Evolutionary conservation across 768 basidiomycete species (phyloP), one percentile per base, ranked within the genome.

Genomic region (Termitomyces sp.): DNA sequence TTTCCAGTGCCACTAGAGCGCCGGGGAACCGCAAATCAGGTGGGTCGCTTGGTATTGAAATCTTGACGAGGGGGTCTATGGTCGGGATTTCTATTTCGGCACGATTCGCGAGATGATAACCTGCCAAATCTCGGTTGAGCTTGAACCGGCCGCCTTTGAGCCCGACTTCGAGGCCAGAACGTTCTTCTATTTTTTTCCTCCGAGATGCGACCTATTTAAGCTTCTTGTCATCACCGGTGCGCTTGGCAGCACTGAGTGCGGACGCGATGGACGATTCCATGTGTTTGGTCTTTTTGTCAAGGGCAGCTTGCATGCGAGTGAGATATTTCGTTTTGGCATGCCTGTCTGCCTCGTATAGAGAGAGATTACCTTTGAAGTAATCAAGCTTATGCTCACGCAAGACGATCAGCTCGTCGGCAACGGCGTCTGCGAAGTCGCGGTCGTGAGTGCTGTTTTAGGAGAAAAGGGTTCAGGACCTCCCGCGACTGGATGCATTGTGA

Each of bases 201-300:
- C 86, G 71, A 20, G 79, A 80, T 9, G 80, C 79, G 3, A 81
- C 86, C 73, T 72, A 65, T 53, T 76, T 72, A 7, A 74, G 66
- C 47, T 80, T 76, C 60, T 86, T 86, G 52, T 87, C 84, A 61
- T 87, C 85, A 0, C 84, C 85, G 0, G 81, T 81, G 36, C 77
- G 73, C 62, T 78, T 83, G 1, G 84, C 84, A 7, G 74, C 72
- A 52, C 74, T 73, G 1, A 77, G 70, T 10, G 77, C 81, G 51
- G 76, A 75, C 38, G 78, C 75, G 35, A 88, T 88, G 24, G 80
- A 79, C 4, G 76, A 75, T 63, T 82, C 75, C 45, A 87, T 82
- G 38, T 73, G 68, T 38, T 73, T 71, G 24, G 66, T 66, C 26
- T 72, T 68, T 57, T 76, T 76, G 47, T 70, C 67, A 18, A 74